Base-by-base conservation (phyloP, 208 protist genomes). In the Leishmania braziliensis region DNA sequence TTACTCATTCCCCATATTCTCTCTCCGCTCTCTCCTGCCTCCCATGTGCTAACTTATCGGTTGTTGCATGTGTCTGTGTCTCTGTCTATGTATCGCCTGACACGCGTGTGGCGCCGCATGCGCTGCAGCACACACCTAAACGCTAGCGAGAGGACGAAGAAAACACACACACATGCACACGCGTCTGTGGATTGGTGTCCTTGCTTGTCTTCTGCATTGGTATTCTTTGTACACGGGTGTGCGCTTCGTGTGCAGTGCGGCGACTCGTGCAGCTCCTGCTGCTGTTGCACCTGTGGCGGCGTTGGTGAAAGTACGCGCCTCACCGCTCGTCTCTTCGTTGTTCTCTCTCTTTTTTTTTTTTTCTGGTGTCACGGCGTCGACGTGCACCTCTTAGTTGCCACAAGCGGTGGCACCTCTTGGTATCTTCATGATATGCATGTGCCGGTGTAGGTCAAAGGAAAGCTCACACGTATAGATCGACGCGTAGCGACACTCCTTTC, bases 321-420 rank as follows among this genome's bases (percentile, higher is more conserved):
- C 53, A 50, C 20, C 73, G n/a, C 50, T 60, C 5, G 68, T 66
- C 65, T 10, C 26, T 50, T 36, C n/a, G 65, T 36, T 84, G 58
- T 26, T 79, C 51, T 74, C 63, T 46, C 36, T 68, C 50, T 79
- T 18, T 66, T 68, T 60, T 79, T 18, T 66, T 5, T 74, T n/a
- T 46, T 48, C 14, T 3, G 48, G 36, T 54, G 8, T 54, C 43
- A 50, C 77, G 50, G 39, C 29, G 39, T 71, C 33, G 39, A 71
- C 14, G 66, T 71, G 39, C 66, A 20, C 66, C 12, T 50, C 3
- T 18, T 1, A 16, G 29, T n/a, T 14, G 8, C 26, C 68, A 39
- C 23, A 51, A 16, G 33, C 68, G 68, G 68, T 50, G 46, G 23
- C 68, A 53, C 46, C 53, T 51, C 46, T 29, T 16, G 46, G 9